phyloP scores from a whole-genome alignment of 306 rosid genomes.

The Abrus precatorius region DNA sequence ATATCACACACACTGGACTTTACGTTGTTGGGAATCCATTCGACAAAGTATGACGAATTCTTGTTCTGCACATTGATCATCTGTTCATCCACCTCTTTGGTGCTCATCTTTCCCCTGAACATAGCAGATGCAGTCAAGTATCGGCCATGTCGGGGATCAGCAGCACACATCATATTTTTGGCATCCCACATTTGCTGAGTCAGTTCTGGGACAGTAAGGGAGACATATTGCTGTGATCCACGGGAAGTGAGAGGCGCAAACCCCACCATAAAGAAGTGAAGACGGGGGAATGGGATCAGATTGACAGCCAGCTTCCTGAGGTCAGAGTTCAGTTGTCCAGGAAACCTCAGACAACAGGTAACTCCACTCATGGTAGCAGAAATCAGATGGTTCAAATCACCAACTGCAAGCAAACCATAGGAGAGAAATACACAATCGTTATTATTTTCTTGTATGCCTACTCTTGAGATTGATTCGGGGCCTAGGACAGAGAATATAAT shows the following conservation, averaged over 20 bases:
- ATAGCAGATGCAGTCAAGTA: slow-evolving; percentile 94
- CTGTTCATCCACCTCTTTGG: slow-evolving; percentile 95
- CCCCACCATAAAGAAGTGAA: slow-evolving; percentile 96
- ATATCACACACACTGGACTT: slow-evolving; percentile 94
- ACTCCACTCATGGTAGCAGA: slow-evolving; percentile 98
- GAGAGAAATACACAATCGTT: background rate
- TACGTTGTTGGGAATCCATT: slow-evolving; percentile 97
- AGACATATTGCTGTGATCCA: slow-evolving; percentile 92
- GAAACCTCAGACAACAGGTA: slow-evolving; percentile 92
- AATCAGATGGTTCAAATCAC: slow-evolving; percentile 92
- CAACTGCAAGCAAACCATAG: slow-evolving; percentile 62
- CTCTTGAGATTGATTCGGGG: background rate
- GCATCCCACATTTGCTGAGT: slow-evolving; percentile 99
- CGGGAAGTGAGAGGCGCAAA: slow-evolving; percentile 96
- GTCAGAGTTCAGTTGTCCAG: slow-evolving; percentile 93
- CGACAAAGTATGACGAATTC: slow-evolving; percentile 90
- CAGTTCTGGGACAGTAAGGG: slow-evolving; percentile 92
- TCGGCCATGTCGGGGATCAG: slow-evolving; percentile 94
- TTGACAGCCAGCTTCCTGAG: slow-evolving; percentile 91
- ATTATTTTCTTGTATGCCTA: slow-evolving; percentile 22
- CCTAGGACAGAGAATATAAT: background rate
- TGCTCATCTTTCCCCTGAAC: slow-evolving; percentile 98
- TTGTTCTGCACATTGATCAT: slow-evolving; percentile 96
- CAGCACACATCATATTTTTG: slow-evolving; percentile 98
- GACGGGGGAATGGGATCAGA: slow-evolving; percentile 93